Conservation (phyloP, 129 eudicot genomes). For the Flaveria linearis region DNA sequence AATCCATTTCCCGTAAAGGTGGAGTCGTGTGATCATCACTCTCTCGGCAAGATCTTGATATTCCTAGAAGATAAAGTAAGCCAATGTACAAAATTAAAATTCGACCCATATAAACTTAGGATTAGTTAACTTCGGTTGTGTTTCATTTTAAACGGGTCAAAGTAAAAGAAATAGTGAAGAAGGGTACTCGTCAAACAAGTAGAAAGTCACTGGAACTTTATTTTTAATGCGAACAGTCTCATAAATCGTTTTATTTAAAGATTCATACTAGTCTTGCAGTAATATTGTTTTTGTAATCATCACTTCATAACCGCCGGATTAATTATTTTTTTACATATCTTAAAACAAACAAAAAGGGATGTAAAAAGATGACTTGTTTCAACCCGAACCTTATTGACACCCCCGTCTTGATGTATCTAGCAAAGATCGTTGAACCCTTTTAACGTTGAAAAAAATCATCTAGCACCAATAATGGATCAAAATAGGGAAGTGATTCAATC, state of each 20-base stretch:
- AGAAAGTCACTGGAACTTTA: not conserved
- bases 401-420: not conserved
- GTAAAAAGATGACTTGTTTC: no score
- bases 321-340: not conserved
- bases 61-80: slow-evolving; percentile 46
- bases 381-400: no score
- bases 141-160: not conserved
- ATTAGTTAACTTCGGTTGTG: not conserved
- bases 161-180: not conserved
- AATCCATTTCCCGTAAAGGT: slow-evolving; percentile 80
- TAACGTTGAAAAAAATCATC: not conserved
- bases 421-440: not conserved
- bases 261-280: not conserved
- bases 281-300: not conserved
- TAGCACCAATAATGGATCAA: slow-evolving; percentile 12
- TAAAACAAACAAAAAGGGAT: not conserved
- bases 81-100: not conserved
- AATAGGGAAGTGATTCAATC: not conserved
- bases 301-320: not conserved
- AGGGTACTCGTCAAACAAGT: not conserved
- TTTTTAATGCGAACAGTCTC: not conserved
- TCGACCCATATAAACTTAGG: not conserved
- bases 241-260: not conserved
- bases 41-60: slow-evolving; percentile 78
- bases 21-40: slow-evolving; percentile 87